Conservation (phyloP, 2,329 filamentous ascomycete species). For the Colletotrichum australisinense region DNA sequence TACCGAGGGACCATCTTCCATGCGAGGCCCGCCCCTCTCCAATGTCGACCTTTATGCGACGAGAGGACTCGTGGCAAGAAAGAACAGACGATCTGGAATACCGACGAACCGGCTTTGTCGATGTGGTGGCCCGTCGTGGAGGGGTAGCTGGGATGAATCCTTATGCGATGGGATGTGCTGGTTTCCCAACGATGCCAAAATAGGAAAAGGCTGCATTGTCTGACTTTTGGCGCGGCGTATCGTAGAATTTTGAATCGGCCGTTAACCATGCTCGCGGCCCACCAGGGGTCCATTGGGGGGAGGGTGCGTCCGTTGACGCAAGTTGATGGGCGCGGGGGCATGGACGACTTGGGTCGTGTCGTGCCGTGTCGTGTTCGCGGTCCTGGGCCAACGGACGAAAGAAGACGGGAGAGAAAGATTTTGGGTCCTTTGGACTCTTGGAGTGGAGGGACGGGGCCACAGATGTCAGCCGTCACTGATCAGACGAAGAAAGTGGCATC, state of each 20-base stretch:
- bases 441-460: constrained; percentile 13
- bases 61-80: neutral
- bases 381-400: constrained; percentile 5
- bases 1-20: constrained; percentile 1
- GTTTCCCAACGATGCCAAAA: constrained; percentile 21
- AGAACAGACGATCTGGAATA: constrained; percentile 30
- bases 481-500: constrained; percentile 28
- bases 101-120: constrained; percentile 28
- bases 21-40: neutral
- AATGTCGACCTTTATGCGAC: constrained; percentile 29
- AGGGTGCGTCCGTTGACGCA: constrained; percentile 33
- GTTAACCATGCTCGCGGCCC: constrained; percentile 7
- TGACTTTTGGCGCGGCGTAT: constrained; percentile 15
- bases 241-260: constrained; percentile 26
- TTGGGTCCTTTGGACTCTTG: constrained; percentile 1
- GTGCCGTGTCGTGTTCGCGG: neutral
- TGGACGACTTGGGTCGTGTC: constrained; percentile 2
- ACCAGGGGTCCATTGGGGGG: constrained; percentile 12
- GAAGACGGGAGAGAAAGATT: neutral
- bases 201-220: constrained; percentile 15
- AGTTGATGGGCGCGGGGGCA: constrained; percentile 23
- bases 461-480: constrained; percentile 34
- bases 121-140: constrained; percentile 13
- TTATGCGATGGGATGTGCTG: constrained; percentile 26
- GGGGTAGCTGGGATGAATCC: constrained; percentile 22